A percentile compares a stretch with the other conserved stretches of the same genome.
These are phyloP conservation scores for Mimosa bimucronata DNA, from an alignment of 306 rosid species.

Conservation along the genomic window DNA sequence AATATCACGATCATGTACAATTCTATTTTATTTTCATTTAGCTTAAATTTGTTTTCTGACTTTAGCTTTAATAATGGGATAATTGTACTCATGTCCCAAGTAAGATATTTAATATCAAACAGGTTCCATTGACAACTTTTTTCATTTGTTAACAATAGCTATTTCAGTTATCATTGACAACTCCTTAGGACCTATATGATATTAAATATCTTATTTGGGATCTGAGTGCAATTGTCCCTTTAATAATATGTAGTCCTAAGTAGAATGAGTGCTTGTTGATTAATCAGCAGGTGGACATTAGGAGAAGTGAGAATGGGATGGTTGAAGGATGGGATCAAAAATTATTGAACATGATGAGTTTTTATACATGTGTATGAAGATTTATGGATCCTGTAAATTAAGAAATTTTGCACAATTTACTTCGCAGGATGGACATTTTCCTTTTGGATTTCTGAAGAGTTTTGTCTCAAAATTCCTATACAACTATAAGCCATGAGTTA, in stretches of 20 bases:
- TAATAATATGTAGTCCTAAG: background rate
- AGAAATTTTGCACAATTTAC: background rate
- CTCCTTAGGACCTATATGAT: too few relatives aligned
- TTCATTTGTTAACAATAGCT: too few relatives aligned
- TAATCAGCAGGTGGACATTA: too few relatives aligned
- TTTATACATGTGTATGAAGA: background rate
- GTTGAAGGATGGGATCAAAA: background rate
- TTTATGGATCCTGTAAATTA: background rate
- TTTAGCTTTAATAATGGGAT: background rate
- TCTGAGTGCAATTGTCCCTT: too few relatives aligned
- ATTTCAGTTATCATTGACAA: too few relatives aligned
- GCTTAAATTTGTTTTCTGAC: background rate
- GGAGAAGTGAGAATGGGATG: background rate
- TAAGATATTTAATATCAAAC: too few relatives aligned
- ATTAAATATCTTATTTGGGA: too few relatives aligned
- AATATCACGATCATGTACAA: background rate
- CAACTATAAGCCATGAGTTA: too few relatives aligned
- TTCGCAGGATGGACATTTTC: too few relatives aligned
- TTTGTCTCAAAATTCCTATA: too few relatives aligned
- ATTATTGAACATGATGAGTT: background rate
- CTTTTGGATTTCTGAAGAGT: background rate
- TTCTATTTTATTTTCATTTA: background rate
- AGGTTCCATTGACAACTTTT: too few relatives aligned
- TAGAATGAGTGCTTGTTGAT: background rate
- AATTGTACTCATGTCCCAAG: too few relatives aligned